These are phyloP conservation scores for Blastobotrys illinoisensis DNA, from an alignment of 1,139 yeast species.

Conservation along the genomic window DNA sequence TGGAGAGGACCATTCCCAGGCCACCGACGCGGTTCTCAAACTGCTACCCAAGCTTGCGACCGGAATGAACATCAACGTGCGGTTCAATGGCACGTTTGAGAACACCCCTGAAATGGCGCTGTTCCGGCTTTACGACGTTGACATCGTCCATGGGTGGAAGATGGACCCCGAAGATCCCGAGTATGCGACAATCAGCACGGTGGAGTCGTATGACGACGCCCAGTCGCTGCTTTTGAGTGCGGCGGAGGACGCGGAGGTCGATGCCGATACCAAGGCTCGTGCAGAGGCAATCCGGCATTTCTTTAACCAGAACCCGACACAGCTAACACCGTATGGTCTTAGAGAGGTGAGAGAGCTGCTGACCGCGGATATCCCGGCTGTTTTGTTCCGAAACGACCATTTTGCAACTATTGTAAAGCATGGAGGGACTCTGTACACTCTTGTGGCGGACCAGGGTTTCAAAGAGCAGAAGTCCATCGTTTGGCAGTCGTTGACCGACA, in stretches of 20 bases:
- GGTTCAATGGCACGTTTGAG: constrained; percentile 61
- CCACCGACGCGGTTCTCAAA: constrained; percentile 39
- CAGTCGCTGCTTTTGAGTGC: constrained; percentile 34
- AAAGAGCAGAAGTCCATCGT: constrained; percentile 45
- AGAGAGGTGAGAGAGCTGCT: constrained; percentile 38
- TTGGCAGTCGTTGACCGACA: constrained; percentile 71
- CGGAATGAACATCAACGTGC: constrained; percentile 72
- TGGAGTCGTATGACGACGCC: constrained; percentile 43
- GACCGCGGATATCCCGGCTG: constrained; percentile 46
- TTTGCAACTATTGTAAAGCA: constrained; percentile 65
- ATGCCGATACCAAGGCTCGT: constrained; percentile 13
- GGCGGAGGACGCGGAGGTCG: constrained; percentile 12
- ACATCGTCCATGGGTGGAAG: constrained; percentile 50
- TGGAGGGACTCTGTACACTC: constrained; percentile 46
- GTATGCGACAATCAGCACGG: constrained; percentile 31
- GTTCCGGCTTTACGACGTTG: constrained; percentile 42
- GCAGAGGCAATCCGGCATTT: constrained; percentile 34
- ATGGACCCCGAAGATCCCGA: constrained; percentile 34
- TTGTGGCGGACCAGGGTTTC: constrained; percentile 73
- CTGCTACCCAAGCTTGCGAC: constrained; percentile 61
- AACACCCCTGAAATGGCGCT: constrained; percentile 40
- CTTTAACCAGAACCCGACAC: constrained; percentile 54
- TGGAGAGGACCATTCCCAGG: constrained; percentile 17
- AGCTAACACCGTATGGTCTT: constrained; percentile 64
- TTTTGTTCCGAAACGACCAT: constrained; percentile 82